Base-by-base conservation (phyloP, 495 filamentous ascomycete species). In the Aspergillus asperescens region DNA sequence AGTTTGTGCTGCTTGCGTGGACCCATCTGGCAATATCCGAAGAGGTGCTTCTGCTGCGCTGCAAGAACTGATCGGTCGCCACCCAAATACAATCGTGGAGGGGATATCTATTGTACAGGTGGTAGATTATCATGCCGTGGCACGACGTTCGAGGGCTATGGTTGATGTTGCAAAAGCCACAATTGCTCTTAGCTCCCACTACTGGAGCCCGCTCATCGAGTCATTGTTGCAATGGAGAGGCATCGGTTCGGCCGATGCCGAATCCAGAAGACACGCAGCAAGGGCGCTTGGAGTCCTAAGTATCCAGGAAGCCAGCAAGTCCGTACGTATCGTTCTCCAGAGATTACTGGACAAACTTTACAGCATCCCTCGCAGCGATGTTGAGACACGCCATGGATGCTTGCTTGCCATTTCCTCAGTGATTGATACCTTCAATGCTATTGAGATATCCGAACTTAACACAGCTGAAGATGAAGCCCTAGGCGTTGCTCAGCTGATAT, bases 101-200 rank as follows among this genome's bases (percentile, higher is more conserved):
- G 94, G 93, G 0, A 96, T 99, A 50, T 65, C 77, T 19, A 72
- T 96, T 0, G 88, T 96, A 1, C 92, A 96, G 61, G 81, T 81
- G 6, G 88, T 97, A 1, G 93, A 97, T 60, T 97, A 95, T 60
- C 89, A 95, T 62, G 83, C 89, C 15, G 90, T 99, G 28, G 90
- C 91, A 3, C 79, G 90, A 8, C 81, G 90, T n/a, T 84, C 86
- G 16, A 78, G 87, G 41, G 92, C 91, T 3, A 83, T 96, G 59
- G 74, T 79, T 31, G 79, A 89, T 42, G 87, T 97, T 38, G 83
- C 86, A 3, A 62, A 82, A 25, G 75, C 79, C 34, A 86, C 83
- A 0, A 84, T 84, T 2, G 71, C 68, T 41, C 67, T 96, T 7
- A 78, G 80, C 45, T 59, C 66, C 1, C 71, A 77, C 24, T 97